Evolutionary conservation across 371 early-diverging fungal genomes (phyloP).

Genomic region (Syncephalastrum monosporum): DNA sequence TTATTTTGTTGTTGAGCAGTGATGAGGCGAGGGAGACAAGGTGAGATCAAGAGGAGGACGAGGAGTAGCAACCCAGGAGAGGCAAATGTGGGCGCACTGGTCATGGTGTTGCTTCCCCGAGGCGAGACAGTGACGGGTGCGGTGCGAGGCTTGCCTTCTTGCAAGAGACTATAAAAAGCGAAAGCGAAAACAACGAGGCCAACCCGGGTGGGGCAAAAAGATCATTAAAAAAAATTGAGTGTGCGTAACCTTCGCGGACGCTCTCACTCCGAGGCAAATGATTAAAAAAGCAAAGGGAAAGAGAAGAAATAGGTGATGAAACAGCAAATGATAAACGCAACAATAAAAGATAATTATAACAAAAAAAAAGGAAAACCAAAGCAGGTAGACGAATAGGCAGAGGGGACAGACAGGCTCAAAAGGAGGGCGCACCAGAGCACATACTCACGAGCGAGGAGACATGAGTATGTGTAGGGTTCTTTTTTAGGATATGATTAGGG

Average conservation of each 20-base stretch:
- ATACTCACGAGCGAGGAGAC: neutral
- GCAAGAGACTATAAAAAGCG: conserved; percentile 5
- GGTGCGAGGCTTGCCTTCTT: neutral
- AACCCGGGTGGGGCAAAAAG: conserved; percentile 8
- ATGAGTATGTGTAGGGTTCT: conserved; percentile 1
- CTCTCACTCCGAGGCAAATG: conserved; percentile 4
- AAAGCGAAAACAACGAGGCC: conserved; percentile 9
- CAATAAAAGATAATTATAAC: neutral
- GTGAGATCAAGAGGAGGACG: neutral
- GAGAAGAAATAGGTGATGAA: conserved; percentile 6
- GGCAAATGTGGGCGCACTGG: conserved; percentile 1
- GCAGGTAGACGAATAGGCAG: neutral
- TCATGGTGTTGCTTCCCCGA: neutral
- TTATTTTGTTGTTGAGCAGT: neutral
- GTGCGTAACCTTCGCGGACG: conserved; percentile 4
- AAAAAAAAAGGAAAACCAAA: conserved; percentile 1
- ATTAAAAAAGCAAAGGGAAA: conserved; percentile 10
- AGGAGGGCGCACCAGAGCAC: neutral
- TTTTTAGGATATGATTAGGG: neutral
- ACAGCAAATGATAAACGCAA: conserved; percentile 8
- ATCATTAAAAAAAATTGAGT: conserved; percentile 12
- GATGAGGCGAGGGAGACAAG: conserved; percentile 4
- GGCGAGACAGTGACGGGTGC: too few relatives aligned
- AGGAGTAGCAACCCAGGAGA: neutral
- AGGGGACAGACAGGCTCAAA: neutral